phyloP scores from a whole-genome alignment of 179 eudicot species.

The Camellia oleifera region DNA sequence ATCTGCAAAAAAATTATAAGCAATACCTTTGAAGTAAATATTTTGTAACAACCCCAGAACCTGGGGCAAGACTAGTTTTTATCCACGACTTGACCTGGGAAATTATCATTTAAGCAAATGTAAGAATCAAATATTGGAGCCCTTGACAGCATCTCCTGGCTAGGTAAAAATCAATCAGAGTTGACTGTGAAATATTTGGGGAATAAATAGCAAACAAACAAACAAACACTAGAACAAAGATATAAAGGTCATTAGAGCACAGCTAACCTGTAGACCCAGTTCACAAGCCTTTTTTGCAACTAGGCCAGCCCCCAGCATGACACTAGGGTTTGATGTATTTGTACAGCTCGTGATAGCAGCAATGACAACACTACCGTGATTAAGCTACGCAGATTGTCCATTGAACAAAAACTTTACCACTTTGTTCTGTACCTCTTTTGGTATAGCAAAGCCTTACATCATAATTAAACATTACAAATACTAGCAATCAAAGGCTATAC shows the following conservation, averaged over 20 bases:
- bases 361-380: conserved; percentile 51
- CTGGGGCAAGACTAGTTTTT: no score
- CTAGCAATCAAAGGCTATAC: not conserved
- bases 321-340: conserved; percentile 61
- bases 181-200: no score
- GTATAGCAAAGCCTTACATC: conserved; percentile 51
- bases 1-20: no score
- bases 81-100: no score
- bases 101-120: no score
- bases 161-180: no score
- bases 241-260: not conserved
- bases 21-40: no score
- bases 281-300: conserved; percentile 57
- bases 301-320: conserved; percentile 59
- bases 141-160: no score
- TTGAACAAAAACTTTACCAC: conserved; percentile 48
- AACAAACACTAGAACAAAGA: not conserved
- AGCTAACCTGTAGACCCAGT: conserved; percentile 41
- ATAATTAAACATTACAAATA: not conserved
- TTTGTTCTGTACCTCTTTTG: conserved; percentile 47
- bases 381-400: conserved; percentile 46
- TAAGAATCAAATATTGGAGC: no score
- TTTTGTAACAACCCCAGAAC: no score
- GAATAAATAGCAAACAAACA: no score
- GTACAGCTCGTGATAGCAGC: conserved; percentile 64